These are phyloP conservation scores for Pezicula carpinea DNA, from an alignment of 2,329 filamentous ascomycete genomes.

Conservation along the genomic window DNA sequence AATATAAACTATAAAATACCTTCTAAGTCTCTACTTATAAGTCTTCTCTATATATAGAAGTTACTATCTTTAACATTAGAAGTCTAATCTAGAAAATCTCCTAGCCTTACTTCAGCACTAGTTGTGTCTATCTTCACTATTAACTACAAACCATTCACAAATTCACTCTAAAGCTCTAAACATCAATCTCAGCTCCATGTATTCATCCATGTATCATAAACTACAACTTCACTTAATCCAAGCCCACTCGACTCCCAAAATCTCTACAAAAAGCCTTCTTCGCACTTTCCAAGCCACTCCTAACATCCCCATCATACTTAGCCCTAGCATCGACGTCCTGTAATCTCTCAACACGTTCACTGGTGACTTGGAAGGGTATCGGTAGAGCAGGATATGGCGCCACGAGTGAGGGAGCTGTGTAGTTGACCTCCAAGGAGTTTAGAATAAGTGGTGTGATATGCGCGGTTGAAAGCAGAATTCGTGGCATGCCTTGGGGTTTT, in stretches of 20 bases:
- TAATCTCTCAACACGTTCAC: constrained; percentile 21
- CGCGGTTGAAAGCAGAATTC: constrained; percentile 26
- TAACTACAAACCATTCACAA: too few species aligned
- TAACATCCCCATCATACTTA: constrained; percentile 5
- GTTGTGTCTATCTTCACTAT: too few species aligned
- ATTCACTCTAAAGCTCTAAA: too few species aligned
- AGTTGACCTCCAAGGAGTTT: constrained; percentile 15
- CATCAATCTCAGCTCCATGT: too few species aligned
- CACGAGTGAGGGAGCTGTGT: constrained; percentile 16
- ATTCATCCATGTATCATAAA: too few species aligned
- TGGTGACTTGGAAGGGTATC: constrained; percentile 24
- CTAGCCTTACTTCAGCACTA: too few species aligned
- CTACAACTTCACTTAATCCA: too few species aligned
- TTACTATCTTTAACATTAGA: too few species aligned
- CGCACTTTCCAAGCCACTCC: constrained; percentile 10
- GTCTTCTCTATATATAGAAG: too few species aligned
- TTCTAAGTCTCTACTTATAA: too few species aligned
- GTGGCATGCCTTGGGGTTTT: constrained; percentile 23
- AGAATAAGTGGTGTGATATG: constrained; percentile 24
- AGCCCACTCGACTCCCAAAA: constrained; percentile 1
- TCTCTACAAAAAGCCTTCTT: constrained; percentile 16
- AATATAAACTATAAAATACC: too few species aligned
- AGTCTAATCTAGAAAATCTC: too few species aligned
- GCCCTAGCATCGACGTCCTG: constrained; percentile 11
- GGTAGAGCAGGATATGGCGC: constrained; percentile 24